Conservation (phyloP, 2,329 filamentous ascomycete genomes). For the Dryadomyces sulphureus region DNA sequence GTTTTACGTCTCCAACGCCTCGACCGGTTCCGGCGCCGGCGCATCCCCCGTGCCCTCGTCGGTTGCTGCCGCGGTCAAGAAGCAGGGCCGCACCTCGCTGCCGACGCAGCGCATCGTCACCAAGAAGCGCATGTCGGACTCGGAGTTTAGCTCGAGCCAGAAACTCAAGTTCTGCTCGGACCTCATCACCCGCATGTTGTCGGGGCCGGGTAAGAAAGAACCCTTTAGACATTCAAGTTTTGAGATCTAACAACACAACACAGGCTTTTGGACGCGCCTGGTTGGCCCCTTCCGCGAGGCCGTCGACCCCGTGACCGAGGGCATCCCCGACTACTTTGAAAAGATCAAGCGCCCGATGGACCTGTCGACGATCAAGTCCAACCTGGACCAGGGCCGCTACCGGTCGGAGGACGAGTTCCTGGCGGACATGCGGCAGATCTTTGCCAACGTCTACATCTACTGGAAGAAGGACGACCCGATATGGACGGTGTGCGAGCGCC, state of each 20-base stretch:
- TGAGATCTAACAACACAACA: neutral
- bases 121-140: slow-evolving; percentile 12
- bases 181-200: slow-evolving; percentile 43
- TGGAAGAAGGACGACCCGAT: slow-evolving; percentile 41
- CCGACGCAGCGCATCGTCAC: slow-evolving; percentile 9
- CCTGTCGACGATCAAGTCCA: slow-evolving; percentile 42
- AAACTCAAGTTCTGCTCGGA: slow-evolving; percentile 46
- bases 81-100: slow-evolving; percentile 16
- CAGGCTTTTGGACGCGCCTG: slow-evolving; percentile 52
- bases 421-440: slow-evolving; percentile 45
- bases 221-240: slow-evolving; percentile 7
- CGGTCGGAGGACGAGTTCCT: slow-evolving; percentile 36
- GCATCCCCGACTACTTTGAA: slow-evolving; percentile 45
- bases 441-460: slow-evolving; percentile 49
- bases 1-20: slow-evolving; percentile 1
- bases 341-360: slow-evolving; percentile 50
- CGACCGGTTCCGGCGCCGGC: neutral
- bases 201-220: slow-evolving; percentile 42
- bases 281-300: slow-evolving; percentile 47
- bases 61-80: slow-evolving; percentile 4
- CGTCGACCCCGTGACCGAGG: slow-evolving; percentile 38
- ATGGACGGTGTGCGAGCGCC: slow-evolving; percentile 38
- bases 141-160: slow-evolving; percentile 20
- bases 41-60: neutral
- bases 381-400: slow-evolving; percentile 42